A percentile compares a stretch with the other conserved stretches of the same genome.
These are phyloP conservation scores for Ordospora colligata DNA, from an alignment of 371 early-diverging fungal genomes.

Conservation along the genomic window DNA sequence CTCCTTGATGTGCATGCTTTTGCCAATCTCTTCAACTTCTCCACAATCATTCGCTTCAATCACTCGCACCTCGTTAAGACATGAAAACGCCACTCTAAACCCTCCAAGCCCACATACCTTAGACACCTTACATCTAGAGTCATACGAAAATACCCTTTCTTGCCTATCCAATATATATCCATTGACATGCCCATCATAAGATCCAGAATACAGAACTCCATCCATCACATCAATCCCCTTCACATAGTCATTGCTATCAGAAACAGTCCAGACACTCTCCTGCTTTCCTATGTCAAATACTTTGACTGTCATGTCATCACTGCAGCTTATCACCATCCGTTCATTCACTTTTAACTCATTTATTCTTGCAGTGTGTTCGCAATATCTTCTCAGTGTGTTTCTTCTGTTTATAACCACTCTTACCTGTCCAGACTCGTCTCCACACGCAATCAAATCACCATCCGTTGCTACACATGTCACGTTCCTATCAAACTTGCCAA, in stretches of 20 bases:
- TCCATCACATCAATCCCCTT: constrained; percentile 6
- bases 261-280: constrained; percentile 14
- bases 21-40: background rate
- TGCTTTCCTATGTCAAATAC: constrained; percentile 17
- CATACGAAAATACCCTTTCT: background rate
- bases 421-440: constrained; percentile 26
- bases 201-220: constrained; percentile 19
- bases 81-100: background rate
- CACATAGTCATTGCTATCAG: background rate
- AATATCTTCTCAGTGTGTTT: constrained; percentile 24
- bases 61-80: constrained; percentile 11
- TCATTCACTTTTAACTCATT: constrained; percentile 12
- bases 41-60: background rate
- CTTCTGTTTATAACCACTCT: constrained; percentile 18
- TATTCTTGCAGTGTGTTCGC: constrained; percentile 33
- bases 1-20: constrained; percentile 25
- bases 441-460: constrained; percentile 18
- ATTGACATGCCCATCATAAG: constrained; percentile 6
- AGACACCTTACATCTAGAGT: background rate
- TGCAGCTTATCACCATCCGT: constrained; percentile 16
- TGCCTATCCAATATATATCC: background rate
- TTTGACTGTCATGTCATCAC: constrained; percentile 28
- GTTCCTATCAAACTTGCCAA: constrained; percentile 27
- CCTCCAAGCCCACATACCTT: background rate
- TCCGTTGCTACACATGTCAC: background rate